These are phyloP conservation scores for Nothomitra cinnamomea DNA, from an alignment of 2,329 filamentous ascomycete species.

Conservation along the genomic window DNA sequence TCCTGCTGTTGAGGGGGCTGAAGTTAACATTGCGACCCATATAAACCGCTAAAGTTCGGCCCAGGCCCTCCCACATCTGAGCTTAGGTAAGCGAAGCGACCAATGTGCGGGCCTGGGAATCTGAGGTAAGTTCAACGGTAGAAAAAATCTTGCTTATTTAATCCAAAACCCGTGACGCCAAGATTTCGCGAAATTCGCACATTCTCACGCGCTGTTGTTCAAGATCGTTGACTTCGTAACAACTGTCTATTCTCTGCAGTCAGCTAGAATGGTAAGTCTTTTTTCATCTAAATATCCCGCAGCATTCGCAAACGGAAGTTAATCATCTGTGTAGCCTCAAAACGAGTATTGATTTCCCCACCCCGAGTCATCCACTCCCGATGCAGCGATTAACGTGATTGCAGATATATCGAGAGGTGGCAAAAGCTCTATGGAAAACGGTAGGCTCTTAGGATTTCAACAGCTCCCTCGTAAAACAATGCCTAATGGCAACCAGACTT, in stretches of 20 bases:
- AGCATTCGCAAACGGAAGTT: not conserved
- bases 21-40: too few species aligned
- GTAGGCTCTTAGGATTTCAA: conserved; percentile 9
- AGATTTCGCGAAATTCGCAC: not conserved
- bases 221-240: not conserved
- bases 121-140: not conserved
- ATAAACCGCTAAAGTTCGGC: too few species aligned
- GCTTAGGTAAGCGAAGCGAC: too few species aligned
- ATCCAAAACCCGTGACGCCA: too few species aligned
- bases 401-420: conserved; percentile 56
- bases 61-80: too few species aligned
- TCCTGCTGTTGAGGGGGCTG: too few species aligned
- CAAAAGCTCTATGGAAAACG: conserved; percentile 44
- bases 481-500: conserved; percentile 25
- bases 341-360: conserved; percentile 42
- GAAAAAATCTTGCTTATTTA: too few species aligned
- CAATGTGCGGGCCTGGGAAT: not conserved
- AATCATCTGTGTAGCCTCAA: conserved; percentile 43
- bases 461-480: not conserved
- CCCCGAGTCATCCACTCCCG: not conserved
- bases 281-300: not conserved
- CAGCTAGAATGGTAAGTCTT: not conserved
- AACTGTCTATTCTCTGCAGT: not conserved
- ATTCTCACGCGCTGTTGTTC: not conserved
- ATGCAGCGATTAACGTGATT: conserved; percentile 1